Conservation (phyloP, 192 early-diverging fungal species). For the Coemansia interrupta region DNA sequence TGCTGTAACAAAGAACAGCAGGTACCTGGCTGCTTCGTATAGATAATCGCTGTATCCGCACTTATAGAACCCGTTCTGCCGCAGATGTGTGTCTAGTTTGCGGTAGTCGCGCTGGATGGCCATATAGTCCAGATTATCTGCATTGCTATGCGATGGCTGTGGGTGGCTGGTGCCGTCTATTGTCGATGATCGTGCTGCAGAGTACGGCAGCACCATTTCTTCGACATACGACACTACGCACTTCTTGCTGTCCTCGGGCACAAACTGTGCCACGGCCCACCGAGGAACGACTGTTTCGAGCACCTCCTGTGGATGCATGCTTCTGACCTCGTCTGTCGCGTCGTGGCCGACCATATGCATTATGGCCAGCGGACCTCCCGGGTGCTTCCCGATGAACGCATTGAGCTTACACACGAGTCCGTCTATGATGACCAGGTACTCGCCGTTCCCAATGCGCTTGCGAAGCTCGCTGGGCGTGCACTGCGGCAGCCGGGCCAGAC, state of each 20-base stretch:
- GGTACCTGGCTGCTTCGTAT: constrained; percentile 47
- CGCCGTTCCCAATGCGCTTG: constrained; percentile 54
- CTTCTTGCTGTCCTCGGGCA: constrained; percentile 12
- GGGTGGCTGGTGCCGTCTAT: constrained; percentile 15
- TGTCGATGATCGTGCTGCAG: constrained; percentile 24
- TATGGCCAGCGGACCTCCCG: constrained; percentile 88
- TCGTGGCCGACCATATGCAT: constrained; percentile 84
- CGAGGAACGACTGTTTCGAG: constrained; percentile 68
- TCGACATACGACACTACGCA: constrained; percentile 36
- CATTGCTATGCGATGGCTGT: constrained; percentile 14
- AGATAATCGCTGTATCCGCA: constrained; percentile 58
- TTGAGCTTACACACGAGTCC: constrained; percentile 87
- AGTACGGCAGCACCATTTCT: constrained; percentile 43
- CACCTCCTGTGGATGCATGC: constrained; percentile 82
- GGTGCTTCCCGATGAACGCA: constrained; percentile 77
- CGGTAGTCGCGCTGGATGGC: constrained; percentile 60
- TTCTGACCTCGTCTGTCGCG: constrained; percentile 84
- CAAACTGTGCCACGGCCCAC: constrained; percentile 64
- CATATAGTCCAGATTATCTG: constrained; percentile 34
- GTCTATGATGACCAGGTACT: constrained; percentile 79
- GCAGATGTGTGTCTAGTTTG: constrained; percentile 63
- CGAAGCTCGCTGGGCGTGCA: constrained; percentile 41
- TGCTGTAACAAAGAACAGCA: constrained; percentile 24
- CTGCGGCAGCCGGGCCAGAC: constrained; percentile 28
- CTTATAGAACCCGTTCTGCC: constrained; percentile 62